Conservation (phyloP, 1,284 basidiomycete genomes). For the Rhizopogon parksii region DNA sequence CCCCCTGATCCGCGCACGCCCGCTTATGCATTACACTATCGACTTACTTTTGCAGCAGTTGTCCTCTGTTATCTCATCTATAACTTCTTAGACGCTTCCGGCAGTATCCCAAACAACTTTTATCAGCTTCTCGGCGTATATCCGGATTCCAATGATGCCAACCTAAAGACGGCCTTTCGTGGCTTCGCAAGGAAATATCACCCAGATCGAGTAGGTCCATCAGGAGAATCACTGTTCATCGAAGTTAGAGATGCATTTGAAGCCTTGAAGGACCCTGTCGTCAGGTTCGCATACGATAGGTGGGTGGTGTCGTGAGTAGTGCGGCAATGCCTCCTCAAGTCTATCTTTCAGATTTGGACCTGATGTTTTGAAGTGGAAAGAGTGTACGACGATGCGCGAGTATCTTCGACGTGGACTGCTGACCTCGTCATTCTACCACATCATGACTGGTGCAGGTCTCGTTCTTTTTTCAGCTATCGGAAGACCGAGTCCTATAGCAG, state of each 20-base stretch:
- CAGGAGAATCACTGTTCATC: slow-evolving; percentile 68
- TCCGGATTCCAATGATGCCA: slow-evolving; percentile 55
- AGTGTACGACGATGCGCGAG: slow-evolving; percentile 61
- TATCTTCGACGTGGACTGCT: slow-evolving; percentile 66
- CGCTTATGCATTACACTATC: slow-evolving; percentile 48
- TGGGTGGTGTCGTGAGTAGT: slow-evolving; percentile 29
- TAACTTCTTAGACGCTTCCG: slow-evolving; percentile 51
- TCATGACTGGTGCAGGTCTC: slow-evolving; percentile 54
- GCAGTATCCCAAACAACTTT: slow-evolving; percentile 59
- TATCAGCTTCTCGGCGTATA: slow-evolving; percentile 68
- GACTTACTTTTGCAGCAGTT: slow-evolving; percentile 56
- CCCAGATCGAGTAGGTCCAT: slow-evolving; percentile 68
- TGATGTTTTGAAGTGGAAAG: slow-evolving; percentile 59
- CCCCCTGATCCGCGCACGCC: slow-evolving; percentile 39
- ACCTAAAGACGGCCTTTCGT: slow-evolving; percentile 67
- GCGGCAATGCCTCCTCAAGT: slow-evolving; percentile 6
- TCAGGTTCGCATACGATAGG: slow-evolving; percentile 84
- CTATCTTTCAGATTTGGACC: slow-evolving; percentile 61
- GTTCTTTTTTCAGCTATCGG: slow-evolving; percentile 61
- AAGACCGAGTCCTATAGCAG: slow-evolving; percentile 51
- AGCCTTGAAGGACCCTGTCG: slow-evolving; percentile 69
- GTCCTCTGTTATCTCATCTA: slow-evolving; percentile 67
- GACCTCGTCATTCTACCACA: slow-evolving; percentile 65
- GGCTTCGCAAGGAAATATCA: slow-evolving; percentile 69
- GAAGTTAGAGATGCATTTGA: slow-evolving; percentile 72